Conservation (phyloP, 2,329 filamentous ascomycete genomes). For the Dactylella cylindrospora region DNA sequence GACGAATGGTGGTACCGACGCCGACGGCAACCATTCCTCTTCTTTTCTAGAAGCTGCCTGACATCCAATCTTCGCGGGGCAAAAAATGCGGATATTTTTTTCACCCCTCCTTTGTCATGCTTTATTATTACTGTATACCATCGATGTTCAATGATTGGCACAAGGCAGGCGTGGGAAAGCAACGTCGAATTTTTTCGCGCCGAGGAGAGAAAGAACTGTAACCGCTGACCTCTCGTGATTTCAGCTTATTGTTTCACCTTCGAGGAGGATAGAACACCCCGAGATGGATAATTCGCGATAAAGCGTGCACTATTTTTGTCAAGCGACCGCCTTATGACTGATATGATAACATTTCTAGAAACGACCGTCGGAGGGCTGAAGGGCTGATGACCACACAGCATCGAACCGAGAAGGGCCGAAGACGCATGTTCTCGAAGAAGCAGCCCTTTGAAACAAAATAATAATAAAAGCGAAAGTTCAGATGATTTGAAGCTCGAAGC, state of each 20-base stretch:
- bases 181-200: too few relatives aligned
- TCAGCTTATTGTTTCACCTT: slow-evolving; percentile 33
- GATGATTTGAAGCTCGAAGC: slow-evolving; percentile 2
- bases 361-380: slow-evolving; percentile 26
- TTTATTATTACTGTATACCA: too few relatives aligned
- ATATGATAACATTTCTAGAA: slow-evolving; percentile 13
- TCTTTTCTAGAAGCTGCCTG: slow-evolving; percentile 40
- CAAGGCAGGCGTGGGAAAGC: too few relatives aligned
- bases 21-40: slow-evolving; percentile 19
- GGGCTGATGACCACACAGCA: slow-evolving; percentile 31
- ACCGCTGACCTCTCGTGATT: slow-evolving; percentile 3
- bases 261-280: slow-evolving; percentile 9
- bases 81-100: too few relatives aligned
- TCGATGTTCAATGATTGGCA: too few relatives aligned
- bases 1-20: too few relatives aligned
- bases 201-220: too few relatives aligned
- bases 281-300: slow-evolving; percentile 42
- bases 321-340: slow-evolving; percentile 28
- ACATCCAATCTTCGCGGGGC: too few relatives aligned
- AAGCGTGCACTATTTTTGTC: slow-evolving; percentile 39
- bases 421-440: slow-evolving; percentile 21
- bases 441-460: too few relatives aligned
- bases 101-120: too few relatives aligned
- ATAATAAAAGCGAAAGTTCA: slow-evolving; percentile 17
- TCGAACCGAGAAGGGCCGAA: slow-evolving; percentile 35